A percentile compares a stretch with the other conserved stretches of the same genome.
Evolutionary conservation across 2,329 filamentous ascomycete genomes (phyloP).

Genomic region (Leptographium procerum): DNA sequence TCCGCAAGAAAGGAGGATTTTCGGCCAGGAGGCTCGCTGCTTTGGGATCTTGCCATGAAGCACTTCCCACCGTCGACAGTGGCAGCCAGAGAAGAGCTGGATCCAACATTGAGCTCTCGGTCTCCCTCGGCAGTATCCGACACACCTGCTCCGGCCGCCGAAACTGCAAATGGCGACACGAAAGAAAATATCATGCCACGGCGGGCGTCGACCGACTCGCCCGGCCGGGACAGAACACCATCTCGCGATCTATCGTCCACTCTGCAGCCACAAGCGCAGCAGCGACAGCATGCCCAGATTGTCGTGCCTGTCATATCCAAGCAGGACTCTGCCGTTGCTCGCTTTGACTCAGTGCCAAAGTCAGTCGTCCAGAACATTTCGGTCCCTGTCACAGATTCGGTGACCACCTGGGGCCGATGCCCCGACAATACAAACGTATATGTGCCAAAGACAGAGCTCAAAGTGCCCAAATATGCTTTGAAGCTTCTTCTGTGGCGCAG

Average conservation of each 20-base stretch:
- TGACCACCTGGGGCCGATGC: conserved; percentile 70
- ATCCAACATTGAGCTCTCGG: neutral
- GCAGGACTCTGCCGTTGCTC: conserved; percentile 29
- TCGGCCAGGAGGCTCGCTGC: conserved; percentile 33
- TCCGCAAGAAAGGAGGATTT: conserved; percentile 40
- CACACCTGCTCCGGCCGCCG: conserved; percentile 4
- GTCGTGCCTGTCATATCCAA: conserved; percentile 7
- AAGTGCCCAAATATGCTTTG: conserved; percentile 72
- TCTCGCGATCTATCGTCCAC: neutral
- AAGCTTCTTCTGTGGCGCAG: conserved; percentile 65
- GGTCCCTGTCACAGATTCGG: conserved; percentile 52
- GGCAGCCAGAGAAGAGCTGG: neutral
- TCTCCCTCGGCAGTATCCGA: conserved; percentile 7
- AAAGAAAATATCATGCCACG: conserved; percentile 9
- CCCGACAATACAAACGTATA: conserved; percentile 58
- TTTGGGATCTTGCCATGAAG: conserved; percentile 48
- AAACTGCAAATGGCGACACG: neutral
- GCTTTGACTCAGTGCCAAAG: conserved; percentile 51
- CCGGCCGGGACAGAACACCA: neutral
- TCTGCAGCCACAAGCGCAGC: neutral
- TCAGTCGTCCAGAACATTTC: conserved; percentile 54
- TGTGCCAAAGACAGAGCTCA: conserved; percentile 48
- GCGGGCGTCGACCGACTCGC: neutral
- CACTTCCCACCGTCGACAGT: conserved; percentile 36
- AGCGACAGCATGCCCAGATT: conserved; percentile 1